Evolutionary conservation across 2,329 filamentous ascomycete genomes (phyloP).

Genomic region (Sporothrix sp.): DNA sequence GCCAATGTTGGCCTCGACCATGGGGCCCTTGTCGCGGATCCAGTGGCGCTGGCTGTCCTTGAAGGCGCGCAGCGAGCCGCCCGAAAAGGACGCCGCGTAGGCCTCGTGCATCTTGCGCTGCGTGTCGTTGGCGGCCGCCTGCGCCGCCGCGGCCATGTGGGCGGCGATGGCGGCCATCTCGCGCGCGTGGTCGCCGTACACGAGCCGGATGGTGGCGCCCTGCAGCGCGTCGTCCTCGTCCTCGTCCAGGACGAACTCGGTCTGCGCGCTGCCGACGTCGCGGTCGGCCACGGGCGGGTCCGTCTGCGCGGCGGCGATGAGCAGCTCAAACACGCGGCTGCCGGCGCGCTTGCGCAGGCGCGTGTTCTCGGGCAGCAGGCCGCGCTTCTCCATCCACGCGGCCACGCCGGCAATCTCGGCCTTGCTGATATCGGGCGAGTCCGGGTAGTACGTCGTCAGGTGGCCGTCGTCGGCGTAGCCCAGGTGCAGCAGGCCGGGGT

Average conservation of each 20-base stretch:
- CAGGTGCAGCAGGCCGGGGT: slow-evolving; percentile 59
- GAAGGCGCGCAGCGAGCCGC: slow-evolving; percentile 65
- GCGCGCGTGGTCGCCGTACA: slow-evolving; percentile 64
- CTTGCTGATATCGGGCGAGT: slow-evolving; percentile 64
- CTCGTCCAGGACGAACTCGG: slow-evolving; percentile 48
- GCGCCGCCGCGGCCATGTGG: slow-evolving; percentile 57
- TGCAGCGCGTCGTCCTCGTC: slow-evolving; percentile 50
- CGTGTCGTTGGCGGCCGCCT: slow-evolving; percentile 63
- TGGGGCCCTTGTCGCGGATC: slow-evolving; percentile 75
- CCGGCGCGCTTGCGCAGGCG: slow-evolving; percentile 57
- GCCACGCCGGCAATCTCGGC: slow-evolving; percentile 63
- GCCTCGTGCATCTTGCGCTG: slow-evolving; percentile 64
- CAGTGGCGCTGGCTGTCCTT: slow-evolving; percentile 72
- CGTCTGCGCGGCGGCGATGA: slow-evolving; percentile 61
- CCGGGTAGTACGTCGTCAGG: slow-evolving; percentile 74
- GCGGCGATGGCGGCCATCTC: slow-evolving; percentile 61
- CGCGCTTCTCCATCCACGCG: slow-evolving; percentile 59
- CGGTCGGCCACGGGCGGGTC: slow-evolving; percentile 51
- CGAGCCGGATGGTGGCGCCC: slow-evolving; percentile 59
- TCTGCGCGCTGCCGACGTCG: slow-evolving; percentile 55
- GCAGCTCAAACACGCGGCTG: slow-evolving; percentile 50
- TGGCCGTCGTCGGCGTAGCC: slow-evolving; percentile 67
- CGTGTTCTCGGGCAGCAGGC: slow-evolving; percentile 66
- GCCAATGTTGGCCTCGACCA: slow-evolving; percentile 70
- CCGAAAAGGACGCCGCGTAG: slow-evolving; percentile 65